Evolutionary conservation across 2,329 filamentous ascomycete genomes (phyloP).

Genomic region (Aspergillus hiratsukae): DNA sequence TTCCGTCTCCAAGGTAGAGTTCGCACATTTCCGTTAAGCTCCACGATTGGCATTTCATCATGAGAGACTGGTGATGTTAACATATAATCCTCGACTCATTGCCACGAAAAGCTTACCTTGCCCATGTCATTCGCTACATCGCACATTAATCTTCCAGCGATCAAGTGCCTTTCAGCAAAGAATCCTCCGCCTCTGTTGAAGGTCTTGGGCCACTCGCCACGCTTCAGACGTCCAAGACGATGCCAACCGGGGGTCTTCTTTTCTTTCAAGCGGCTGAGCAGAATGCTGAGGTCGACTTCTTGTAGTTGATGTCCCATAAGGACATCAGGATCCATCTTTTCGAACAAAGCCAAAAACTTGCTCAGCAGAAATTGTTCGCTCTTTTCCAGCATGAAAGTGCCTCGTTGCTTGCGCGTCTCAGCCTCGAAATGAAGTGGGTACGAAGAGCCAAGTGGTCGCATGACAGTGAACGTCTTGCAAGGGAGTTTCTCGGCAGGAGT

Average conservation of each 20-base stretch:
- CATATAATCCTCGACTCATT: background rate
- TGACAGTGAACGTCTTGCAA: conserved; percentile 84
- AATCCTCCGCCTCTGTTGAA: conserved; percentile 84
- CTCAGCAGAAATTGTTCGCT: conserved; percentile 80
- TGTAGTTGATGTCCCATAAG: conserved; percentile 94
- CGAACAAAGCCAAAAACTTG: conserved; percentile 84
- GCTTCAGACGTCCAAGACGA: conserved; percentile 79
- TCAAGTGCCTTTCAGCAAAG: conserved; percentile 85
- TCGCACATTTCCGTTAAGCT: conserved; percentile 96
- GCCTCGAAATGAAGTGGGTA: conserved; percentile 87
- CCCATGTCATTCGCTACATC: conserved; percentile 95
- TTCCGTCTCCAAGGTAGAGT: conserved; percentile 72
- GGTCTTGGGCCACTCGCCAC: conserved; percentile 78
- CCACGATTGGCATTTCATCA: conserved; percentile 98
- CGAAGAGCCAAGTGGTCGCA: conserved; percentile 69
- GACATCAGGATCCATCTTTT: conserved; percentile 86
- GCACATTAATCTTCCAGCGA: conserved; percentile 83
- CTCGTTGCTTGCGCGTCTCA: conserved; percentile 67
- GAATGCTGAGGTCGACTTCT: conserved; percentile 89
- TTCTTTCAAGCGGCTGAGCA: conserved; percentile 80
- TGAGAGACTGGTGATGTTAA: conserved; percentile 60
- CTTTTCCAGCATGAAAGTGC: conserved; percentile 74
- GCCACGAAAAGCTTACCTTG: conserved; percentile 49
- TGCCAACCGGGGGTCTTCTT: conserved; percentile 95
- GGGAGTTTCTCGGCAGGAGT: conserved; percentile 83